Conservation (phyloP, 208 protist genomes). For the Tetramitus jugosus region DNA sequence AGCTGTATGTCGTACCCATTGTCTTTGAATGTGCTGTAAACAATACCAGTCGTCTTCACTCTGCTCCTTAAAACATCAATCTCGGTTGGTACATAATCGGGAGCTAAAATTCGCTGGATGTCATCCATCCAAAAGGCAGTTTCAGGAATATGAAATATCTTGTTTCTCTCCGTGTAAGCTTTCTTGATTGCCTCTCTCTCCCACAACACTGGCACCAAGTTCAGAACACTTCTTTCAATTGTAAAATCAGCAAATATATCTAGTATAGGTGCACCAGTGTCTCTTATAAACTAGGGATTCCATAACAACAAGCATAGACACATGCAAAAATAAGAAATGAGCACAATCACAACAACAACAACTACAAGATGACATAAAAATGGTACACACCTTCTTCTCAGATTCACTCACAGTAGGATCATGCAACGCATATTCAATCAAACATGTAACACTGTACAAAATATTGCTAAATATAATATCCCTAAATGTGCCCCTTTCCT, state of each 20-base stretch:
- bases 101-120: background rate
- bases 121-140: background rate
- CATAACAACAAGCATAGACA: too few species aligned
- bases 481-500: background rate
- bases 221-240: background rate
- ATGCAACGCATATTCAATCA: background rate
- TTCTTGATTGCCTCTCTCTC: background rate
- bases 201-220: background rate
- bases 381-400: background rate
- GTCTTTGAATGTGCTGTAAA: conserved; percentile 54
- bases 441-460: background rate
- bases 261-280: too few species aligned
- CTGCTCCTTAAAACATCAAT: conserved; percentile 63
- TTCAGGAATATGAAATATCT: background rate
- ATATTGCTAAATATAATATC: background rate
- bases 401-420: background rate
- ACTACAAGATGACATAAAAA: too few species aligned
- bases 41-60: conserved; percentile 68
- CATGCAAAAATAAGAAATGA: too few species aligned
- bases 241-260: background rate
- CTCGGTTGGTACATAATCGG: conserved; percentile 47
- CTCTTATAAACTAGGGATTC: too few species aligned
- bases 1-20: conserved; percentile 43
- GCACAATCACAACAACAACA: too few species aligned
- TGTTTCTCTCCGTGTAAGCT: background rate